Percentiles rank a stretch among this genome's conserved stretches.
Conservation (phyloP, 1,284 basidiomycete species). For the Schizophyllum amplum region DNA sequence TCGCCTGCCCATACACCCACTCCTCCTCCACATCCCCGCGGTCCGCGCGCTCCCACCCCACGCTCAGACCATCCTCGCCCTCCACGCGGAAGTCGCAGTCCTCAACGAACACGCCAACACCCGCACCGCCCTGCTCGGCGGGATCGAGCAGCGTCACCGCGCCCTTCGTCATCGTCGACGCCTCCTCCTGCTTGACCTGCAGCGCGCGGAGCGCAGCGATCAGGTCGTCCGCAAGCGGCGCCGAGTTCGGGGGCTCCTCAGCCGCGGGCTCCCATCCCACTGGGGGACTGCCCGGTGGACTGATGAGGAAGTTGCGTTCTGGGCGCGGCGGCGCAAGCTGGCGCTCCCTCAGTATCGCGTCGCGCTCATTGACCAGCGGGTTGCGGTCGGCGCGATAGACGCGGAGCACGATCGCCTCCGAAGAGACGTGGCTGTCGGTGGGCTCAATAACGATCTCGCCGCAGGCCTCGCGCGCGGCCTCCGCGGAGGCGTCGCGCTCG, state of each 20-base stretch:
- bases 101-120: slow-evolving; percentile 72
- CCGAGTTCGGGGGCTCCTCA: slow-evolving; percentile 88
- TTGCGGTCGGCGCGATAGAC: slow-evolving; percentile 78
- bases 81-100: slow-evolving; percentile 42
- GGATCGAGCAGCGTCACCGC: slow-evolving; percentile 41
- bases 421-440: slow-evolving; percentile 40
- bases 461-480: slow-evolving; percentile 52
- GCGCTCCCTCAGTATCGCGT: slow-evolving; percentile 31
- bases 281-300: slow-evolving; percentile 96
- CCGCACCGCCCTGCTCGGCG: slow-evolving; percentile 55
- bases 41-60: background rate
- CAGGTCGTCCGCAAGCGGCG: slow-evolving; percentile 86
- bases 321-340: slow-evolving; percentile 65
- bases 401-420: slow-evolving; percentile 47
- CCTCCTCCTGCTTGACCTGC: slow-evolving; percentile 33
- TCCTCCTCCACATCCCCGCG: slow-evolving; percentile 26
- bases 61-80: slow-evolving; percentile 17
- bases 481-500: slow-evolving; percentile 52
- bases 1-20: slow-evolving; percentile 61
- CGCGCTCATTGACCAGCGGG: slow-evolving; percentile 41
- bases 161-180: slow-evolving; percentile 17
- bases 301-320: slow-evolving; percentile 95
- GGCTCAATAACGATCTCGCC: slow-evolving; percentile 54
- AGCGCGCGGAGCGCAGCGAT: slow-evolving; percentile 67
- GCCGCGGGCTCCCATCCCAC: slow-evolving; percentile 91